phyloP scores from a whole-genome alignment of 805 yeast genomes.

The Diddensiella santjacobensis region DNA sequence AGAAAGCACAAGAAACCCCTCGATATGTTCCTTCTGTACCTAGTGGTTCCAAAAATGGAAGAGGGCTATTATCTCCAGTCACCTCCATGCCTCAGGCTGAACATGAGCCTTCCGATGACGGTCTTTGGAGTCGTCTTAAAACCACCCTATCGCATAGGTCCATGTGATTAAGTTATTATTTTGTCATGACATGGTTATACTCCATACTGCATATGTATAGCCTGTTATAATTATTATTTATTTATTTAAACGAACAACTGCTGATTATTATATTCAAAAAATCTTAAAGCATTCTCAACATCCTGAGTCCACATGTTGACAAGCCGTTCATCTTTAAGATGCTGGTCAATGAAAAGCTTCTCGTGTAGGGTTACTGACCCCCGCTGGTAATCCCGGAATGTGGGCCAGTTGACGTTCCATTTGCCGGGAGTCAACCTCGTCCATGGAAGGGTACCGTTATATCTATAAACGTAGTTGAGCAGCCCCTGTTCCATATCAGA shows the following conservation, averaged over 20 bases:
- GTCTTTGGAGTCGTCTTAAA: constrained; percentile 17
- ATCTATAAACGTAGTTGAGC: constrained; percentile 15
- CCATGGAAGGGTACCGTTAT: constrained; percentile 12
- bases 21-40: neutral
- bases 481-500: constrained; percentile 15
- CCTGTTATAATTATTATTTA: too few species aligned
- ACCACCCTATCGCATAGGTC: constrained; percentile 18
- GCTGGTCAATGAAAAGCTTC: constrained; percentile 8
- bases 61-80: constrained; percentile 3
- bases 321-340: neutral
- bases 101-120: constrained; percentile 1
- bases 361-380: constrained; percentile 17
- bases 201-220: too few species aligned
- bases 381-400: constrained; percentile 5
- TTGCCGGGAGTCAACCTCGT: constrained; percentile 11
- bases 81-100: constrained; percentile 6
- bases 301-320: constrained; percentile 1
- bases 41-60: neutral
- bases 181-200: neutral
- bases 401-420: constrained; percentile 18
- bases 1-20: neutral
- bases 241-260: neutral
- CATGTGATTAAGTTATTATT: neutral
- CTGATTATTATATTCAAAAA: neutral
- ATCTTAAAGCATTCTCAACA: neutral